phyloP scores from a whole-genome alignment of 2,329 filamentous ascomycete species.

The Graphiopsis chlorocephala region DNA sequence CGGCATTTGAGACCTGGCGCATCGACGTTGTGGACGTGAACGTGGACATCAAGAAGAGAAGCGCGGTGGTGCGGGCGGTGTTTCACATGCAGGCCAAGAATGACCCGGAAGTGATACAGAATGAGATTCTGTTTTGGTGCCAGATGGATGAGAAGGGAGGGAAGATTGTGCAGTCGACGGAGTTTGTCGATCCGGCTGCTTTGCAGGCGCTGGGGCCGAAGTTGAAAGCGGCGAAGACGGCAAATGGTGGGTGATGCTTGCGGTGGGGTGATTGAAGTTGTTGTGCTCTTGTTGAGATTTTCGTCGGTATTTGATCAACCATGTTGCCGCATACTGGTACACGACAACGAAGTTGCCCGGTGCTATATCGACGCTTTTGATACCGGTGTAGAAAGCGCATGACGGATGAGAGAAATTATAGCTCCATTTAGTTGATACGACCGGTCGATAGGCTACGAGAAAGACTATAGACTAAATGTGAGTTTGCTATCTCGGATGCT shows the following conservation, averaged over 20 bases:
- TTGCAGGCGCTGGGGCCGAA: constrained; percentile 17
- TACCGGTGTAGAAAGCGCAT: not conserved
- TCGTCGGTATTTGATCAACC: no score
- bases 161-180: constrained; percentile 28
- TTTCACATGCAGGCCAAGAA: constrained; percentile 30
- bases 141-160: constrained; percentile 27
- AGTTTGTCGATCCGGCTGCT: constrained; percentile 36
- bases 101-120: constrained; percentile 24
- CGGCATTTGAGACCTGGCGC: constrained; percentile 27
- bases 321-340: no score
- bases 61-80: constrained; percentile 25
- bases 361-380: not conserved
- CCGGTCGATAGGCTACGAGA: not conserved
- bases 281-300: not conserved
- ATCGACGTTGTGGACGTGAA: constrained; percentile 24
- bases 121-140: constrained; percentile 36
- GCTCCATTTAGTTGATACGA: not conserved
- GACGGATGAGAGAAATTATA: not conserved
- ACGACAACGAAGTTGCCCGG: no score
- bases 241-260: not conserved
- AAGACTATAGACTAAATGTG: not conserved
- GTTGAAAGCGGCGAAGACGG: constrained; percentile 3
- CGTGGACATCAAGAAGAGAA: constrained; percentile 30
- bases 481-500: not conserved
- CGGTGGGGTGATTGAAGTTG: not conserved